A percentile compares a stretch with the other conserved stretches of the same genome.
phyloP scores from a whole-genome alignment of 169 alveolate genomes.

The Hepatocystis sp. region DNA sequence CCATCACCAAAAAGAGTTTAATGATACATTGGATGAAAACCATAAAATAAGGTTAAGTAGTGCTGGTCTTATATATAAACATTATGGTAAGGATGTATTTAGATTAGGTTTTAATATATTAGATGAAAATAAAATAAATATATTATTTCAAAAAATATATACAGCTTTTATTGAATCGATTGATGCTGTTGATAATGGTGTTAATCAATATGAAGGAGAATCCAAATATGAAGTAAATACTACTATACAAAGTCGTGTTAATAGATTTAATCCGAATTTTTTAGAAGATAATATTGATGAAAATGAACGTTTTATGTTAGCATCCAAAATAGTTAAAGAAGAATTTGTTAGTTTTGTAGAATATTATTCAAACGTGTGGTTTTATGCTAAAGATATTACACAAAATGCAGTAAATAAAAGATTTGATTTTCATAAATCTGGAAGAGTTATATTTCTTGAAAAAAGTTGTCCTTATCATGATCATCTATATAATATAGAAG shows the following conservation, averaged over 20 bases:
- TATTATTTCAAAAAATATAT: constrained; percentile 84
- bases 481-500: constrained; percentile 79
- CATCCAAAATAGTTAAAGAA: constrained; percentile 85
- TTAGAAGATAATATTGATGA: constrained; percentile 82
- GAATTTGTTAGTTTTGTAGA: constrained; percentile 78
- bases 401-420: constrained; percentile 78
- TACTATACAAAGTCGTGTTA: constrained; percentile 84
- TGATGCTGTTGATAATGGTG: constrained; percentile 95
- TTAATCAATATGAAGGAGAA: constrained; percentile 83
- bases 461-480: constrained; percentile 83
- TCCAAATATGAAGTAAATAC: constrained; percentile 86
- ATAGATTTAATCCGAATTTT: constrained; percentile 91
- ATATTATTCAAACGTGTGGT: constrained; percentile 77
- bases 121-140: constrained; percentile 82
- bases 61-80: constrained; percentile 94
- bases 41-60: constrained; percentile 88
- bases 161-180: constrained; percentile 87
- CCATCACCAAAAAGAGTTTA: constrained; percentile 93
- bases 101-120: constrained; percentile 80
- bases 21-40: constrained; percentile 80
- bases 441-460: constrained; percentile 80
- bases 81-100: constrained; percentile 87
- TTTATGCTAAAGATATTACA: constrained; percentile 76
- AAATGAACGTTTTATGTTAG: constrained; percentile 83
- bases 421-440: constrained; percentile 82